phyloP scores from a whole-genome alignment of 2,329 filamentous ascomycete genomes.

The Pseudomassariella vexata region DNA sequence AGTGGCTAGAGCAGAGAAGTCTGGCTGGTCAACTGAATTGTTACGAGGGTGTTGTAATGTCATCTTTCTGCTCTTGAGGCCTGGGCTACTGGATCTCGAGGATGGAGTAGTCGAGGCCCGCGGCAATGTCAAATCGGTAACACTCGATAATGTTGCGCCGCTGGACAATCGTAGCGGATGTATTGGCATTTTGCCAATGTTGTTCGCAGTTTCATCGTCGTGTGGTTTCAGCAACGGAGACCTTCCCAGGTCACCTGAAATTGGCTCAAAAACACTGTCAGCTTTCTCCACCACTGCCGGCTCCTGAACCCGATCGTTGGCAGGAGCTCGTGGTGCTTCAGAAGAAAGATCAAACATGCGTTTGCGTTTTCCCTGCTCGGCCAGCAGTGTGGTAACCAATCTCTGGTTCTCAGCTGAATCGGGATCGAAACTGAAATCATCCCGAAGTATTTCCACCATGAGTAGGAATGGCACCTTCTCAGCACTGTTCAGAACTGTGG shows the following conservation, averaged over 20 bases:
- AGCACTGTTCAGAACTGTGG: conserved; percentile 79
- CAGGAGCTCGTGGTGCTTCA: conserved; percentile 54
- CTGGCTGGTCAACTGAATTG: conserved; percentile 61
- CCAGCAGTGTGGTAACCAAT: conserved; percentile 52
- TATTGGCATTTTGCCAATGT: conserved; percentile 18
- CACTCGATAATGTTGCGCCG: conserved; percentile 35
- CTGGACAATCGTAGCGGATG: conserved; percentile 18
- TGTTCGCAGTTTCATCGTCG: conserved; percentile 38
- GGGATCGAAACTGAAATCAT: conserved; percentile 80
- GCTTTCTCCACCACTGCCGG: conserved; percentile 27
- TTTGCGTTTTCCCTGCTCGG: conserved; percentile 50
- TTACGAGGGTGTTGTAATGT: conserved; percentile 51
- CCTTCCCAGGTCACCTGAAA: conserved; percentile 69
- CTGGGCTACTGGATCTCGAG: conserved; percentile 64
- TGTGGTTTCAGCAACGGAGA: conserved; percentile 61
- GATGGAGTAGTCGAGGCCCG: conserved; percentile 63
- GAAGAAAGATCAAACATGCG: conserved; percentile 65
- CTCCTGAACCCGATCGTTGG: conserved; percentile 34
- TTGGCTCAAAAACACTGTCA: conserved; percentile 82
- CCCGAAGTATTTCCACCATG: conserved; percentile 76
- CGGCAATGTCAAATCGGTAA: conserved; percentile 58
- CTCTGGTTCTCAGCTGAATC: conserved; percentile 66
- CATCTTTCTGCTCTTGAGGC: conserved; percentile 54
- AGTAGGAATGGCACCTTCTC: conserved; percentile 81
- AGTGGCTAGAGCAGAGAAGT: conserved; percentile 76